phyloP scores from a whole-genome alignment of 225 moss, liverwort and hornwort species.

The Pseudoscleropodium purum region DNA sequence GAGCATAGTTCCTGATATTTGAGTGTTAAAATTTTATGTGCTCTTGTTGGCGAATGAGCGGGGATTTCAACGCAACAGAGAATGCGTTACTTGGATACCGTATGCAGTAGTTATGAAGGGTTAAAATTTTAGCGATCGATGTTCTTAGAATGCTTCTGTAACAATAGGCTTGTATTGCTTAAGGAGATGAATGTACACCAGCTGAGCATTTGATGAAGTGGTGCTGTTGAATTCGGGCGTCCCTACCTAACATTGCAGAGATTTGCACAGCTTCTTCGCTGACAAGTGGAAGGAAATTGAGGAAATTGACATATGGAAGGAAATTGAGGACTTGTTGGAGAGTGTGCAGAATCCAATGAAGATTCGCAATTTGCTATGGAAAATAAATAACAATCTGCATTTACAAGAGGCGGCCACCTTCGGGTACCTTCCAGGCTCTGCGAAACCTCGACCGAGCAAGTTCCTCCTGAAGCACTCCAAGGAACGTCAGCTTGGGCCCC shows the following conservation, averaged over 20 bases:
- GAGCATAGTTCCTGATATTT: neutral
- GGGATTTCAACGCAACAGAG: neutral
- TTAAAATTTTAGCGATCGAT: neutral
- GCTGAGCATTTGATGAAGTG: neutral
- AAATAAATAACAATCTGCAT: slow-evolving; percentile 22
- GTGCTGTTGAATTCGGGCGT: neutral
- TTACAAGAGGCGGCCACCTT: slow-evolving; percentile 32
- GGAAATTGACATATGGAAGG: slow-evolving; percentile 5
- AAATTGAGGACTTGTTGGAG: slow-evolving; percentile 21
- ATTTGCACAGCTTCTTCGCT: neutral
- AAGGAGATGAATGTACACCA: neutral
- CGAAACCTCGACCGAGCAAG: neutral
- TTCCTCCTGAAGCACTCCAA: slow-evolving; percentile 40
- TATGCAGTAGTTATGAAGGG: neutral
- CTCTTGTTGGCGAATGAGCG: neutral
- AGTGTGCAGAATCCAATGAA: slow-evolving; percentile 25
- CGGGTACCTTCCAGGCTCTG: slow-evolving; percentile 15
- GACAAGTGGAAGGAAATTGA: slow-evolving; percentile 10
- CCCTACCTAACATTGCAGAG: neutral
- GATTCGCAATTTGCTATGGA: slow-evolving; percentile 32
- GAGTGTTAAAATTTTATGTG: neutral
- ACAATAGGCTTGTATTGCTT: neutral
- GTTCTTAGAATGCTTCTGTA: neutral
- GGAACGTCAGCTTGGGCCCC: slow-evolving; percentile 3
- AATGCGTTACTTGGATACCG: neutral